Conservation (phyloP, 768 basidiomycete species). For the Xerocomus spinulosus region DNA sequence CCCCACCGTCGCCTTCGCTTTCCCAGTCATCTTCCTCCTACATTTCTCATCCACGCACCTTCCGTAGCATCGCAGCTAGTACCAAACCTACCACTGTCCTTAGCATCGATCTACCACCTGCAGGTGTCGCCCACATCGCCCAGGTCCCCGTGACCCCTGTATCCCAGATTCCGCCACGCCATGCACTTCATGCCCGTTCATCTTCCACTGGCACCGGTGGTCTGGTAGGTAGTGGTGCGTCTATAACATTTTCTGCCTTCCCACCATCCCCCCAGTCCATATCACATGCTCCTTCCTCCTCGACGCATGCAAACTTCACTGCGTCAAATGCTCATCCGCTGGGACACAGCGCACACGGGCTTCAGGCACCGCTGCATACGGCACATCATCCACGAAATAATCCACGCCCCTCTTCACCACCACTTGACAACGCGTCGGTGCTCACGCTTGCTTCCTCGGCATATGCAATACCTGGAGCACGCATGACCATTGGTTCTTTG, state of each 20-base stretch:
- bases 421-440: constrained; percentile 86
- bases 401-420: constrained; percentile 87
- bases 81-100: constrained; percentile 94
- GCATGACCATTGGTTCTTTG: constrained; percentile 40
- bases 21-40: constrained; percentile 82
- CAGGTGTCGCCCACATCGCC: constrained; percentile 88
- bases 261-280: constrained; percentile 44
- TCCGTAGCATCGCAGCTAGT: constrained; percentile 77
- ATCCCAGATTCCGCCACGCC: constrained; percentile 45
- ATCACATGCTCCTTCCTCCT: constrained; percentile 42
- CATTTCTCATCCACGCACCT: constrained; percentile 75
- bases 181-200: constrained; percentile 56
- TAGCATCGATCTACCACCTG: constrained; percentile 78
- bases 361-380: constrained; percentile 86
- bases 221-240: constrained; percentile 44
- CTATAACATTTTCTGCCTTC: constrained; percentile 72
- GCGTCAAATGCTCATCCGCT: constrained; percentile 31
- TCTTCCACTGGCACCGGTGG: constrained; percentile 52
- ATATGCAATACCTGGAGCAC: constrained; percentile 66
- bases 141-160: constrained; percentile 68
- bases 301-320: constrained; percentile 16
- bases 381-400: constrained; percentile 94
- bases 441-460: constrained; percentile 93
- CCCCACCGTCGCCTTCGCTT: constrained; percentile 82
- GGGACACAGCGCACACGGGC: constrained; percentile 25